Evolutionary conservation across 768 basidiomycete genomes (phyloP).

Genomic region (Rubroboletus pulcherrimus): DNA sequence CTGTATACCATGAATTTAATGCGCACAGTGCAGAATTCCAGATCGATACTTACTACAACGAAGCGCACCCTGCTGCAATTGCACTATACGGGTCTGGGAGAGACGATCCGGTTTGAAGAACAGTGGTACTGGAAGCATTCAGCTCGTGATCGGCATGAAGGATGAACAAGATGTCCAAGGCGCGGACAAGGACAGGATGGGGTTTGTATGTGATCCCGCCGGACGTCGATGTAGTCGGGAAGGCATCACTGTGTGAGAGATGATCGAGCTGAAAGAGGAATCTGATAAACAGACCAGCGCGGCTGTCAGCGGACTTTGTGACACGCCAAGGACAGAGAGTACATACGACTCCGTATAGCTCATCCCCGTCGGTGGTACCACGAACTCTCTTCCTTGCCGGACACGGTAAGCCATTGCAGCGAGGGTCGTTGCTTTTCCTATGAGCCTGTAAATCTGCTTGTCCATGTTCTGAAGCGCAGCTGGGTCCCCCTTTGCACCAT

Average conservation of each 20-base stretch:
- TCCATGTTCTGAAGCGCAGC: constrained; percentile 78
- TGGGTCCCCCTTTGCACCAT: constrained; percentile 59
- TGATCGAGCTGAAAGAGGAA: constrained; percentile 93
- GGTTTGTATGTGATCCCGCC: constrained; percentile 63
- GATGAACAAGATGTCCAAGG: constrained; percentile 83
- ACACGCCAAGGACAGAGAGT: neutral
- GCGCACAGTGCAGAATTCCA: neutral
- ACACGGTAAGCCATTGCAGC: constrained; percentile 96
- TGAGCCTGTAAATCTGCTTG: constrained; percentile 85
- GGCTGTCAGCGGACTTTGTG: neutral
- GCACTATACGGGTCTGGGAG: constrained; percentile 90
- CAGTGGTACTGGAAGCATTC: constrained; percentile 82
- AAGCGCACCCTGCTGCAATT: constrained; percentile 85
- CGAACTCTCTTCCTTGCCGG: constrained; percentile 86
- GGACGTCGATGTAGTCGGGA: constrained; percentile 33
- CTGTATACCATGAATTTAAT: constrained; percentile 5
- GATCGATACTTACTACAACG: constrained; percentile 65
- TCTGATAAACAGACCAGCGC: constrained; percentile 30
- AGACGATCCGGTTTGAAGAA: constrained; percentile 84
- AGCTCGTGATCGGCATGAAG: constrained; percentile 90
- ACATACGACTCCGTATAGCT: constrained; percentile 78
- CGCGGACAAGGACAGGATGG: constrained; percentile 81
- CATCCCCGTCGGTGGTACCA: constrained; percentile 75
- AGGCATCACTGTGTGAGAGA: constrained; percentile 38
- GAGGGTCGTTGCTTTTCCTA: constrained; percentile 85